Evolutionary conservation across 2,329 filamentous ascomycete species (phyloP), one percentile per base, ranked within the genome.

Genomic region (Fusarium albidum): DNA sequence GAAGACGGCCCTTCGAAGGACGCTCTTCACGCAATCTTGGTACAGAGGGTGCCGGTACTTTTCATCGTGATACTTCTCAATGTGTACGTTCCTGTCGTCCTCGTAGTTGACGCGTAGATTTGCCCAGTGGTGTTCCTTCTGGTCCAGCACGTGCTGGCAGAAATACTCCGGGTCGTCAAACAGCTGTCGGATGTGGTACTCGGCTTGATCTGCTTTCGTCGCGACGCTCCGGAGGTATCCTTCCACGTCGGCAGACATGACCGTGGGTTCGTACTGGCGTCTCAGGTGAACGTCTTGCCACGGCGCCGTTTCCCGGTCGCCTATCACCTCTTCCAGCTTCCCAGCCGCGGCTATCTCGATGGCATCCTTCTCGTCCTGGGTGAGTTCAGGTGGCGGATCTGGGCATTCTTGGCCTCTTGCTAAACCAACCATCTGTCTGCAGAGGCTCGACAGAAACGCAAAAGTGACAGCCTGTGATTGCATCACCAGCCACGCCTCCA

Each of bases 151-250:
- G 3, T 18, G 26, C 13, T 57, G 27, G 10, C 35, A 31, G 21
- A 65, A 64, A 33, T 65, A 66, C 9, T 56, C 39, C 4, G 60
- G 63, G 3, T 66, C 49, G 11, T 65, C 35, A 21, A 65, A 65
- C 6, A 66, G 26, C n/a, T 18, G 41, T 7, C 13, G 27, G 31
- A 66, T 26, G 14, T 65, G 60, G 3, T 62, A 37, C 14, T 55
- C 50, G 8, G 63, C 55, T 15, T 35, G 21, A 1, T 43, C 33
- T 18, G n/a, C 40, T 18, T 66, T 63, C 2, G 35, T 18, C 6
- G 6, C 8, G 6, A 60, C 28, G 8, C 39, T 35, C 9, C 9
- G n/a, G 9, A 9, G 12, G 17, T 59, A 65, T n/a, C 40, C 48
- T 5, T 26, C 3, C 6, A 31, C 14, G 5, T 49, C 13, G 13